These are phyloP conservation scores for Neocucurbitaria cava DNA, from an alignment of 2,329 filamentous ascomycete species.

Conservation along the genomic window DNA sequence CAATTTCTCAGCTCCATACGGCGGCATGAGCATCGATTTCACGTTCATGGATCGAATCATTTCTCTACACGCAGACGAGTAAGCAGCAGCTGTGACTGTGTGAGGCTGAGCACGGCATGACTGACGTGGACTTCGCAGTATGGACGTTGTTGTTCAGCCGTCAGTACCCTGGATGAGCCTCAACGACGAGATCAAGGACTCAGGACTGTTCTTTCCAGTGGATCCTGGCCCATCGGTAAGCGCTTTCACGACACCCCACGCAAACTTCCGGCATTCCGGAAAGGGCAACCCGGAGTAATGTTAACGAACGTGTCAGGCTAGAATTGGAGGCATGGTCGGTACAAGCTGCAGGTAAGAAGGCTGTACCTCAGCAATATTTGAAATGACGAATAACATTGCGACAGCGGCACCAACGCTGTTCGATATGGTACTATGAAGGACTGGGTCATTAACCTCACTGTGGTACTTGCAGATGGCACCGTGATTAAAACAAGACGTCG, in stretches of 20 bases:
- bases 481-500: slow-evolving; percentile 79
- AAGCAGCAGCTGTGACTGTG: slow-evolving; percentile 23
- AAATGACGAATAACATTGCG: slow-evolving; percentile 16
- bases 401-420: slow-evolving; percentile 78
- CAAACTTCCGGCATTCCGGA: slow-evolving; percentile 17
- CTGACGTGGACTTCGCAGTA: slow-evolving; percentile 51
- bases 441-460: slow-evolving; percentile 83
- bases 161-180: slow-evolving; percentile 91
- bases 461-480: slow-evolving; percentile 79
- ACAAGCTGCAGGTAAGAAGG: slow-evolving; percentile 64
- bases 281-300: slow-evolving; percentile 19
- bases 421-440: slow-evolving; percentile 88
- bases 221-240: slow-evolving; percentile 73
- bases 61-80: slow-evolving; percentile 78
- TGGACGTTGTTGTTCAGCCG: slow-evolving; percentile 92
- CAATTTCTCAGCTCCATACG: slow-evolving; percentile 86
- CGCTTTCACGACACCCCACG: slow-evolving; percentile 11
- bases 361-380: neutral
- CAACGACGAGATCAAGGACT: slow-evolving; percentile 75
- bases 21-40: slow-evolving; percentile 90
- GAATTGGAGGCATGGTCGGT: slow-evolving; percentile 83
- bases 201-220: slow-evolving; percentile 87
- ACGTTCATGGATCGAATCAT: slow-evolving; percentile 84
- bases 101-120: neutral
- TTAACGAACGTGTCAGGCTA: slow-evolving; percentile 57